These are phyloP conservation scores for Podila clonocystis DNA, from an alignment of 192 early-diverging fungal genomes.

Conservation along the genomic window DNA sequence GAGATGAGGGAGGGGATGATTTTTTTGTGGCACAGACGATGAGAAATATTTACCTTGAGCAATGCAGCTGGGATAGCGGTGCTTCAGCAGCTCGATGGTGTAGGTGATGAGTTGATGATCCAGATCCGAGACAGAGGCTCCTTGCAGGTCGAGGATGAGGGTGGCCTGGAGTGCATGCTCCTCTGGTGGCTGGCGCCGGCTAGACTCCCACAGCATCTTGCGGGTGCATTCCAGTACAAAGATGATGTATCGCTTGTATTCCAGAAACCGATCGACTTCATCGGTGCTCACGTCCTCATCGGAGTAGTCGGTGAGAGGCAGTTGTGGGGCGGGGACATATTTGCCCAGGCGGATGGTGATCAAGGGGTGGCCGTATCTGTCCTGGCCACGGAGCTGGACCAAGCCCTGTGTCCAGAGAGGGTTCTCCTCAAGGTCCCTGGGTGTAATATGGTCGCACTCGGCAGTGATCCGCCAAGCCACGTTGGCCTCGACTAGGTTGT, in stretches of 20 bases:
- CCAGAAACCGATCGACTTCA: conserved; percentile 30
- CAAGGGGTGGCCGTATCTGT: conserved; percentile 44
- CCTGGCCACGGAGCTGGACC: conserved; percentile 35
- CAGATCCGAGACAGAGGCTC: conserved; percentile 45
- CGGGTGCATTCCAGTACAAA: conserved; percentile 51
- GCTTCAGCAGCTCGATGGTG: conserved; percentile 45
- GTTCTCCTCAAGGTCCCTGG: conserved; percentile 26
- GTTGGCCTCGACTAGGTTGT: conserved; percentile 41
- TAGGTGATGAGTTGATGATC: conserved; percentile 46
- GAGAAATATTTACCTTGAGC: conserved; percentile 29
- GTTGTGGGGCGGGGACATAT: conserved; percentile 37
- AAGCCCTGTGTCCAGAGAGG: conserved; percentile 39
- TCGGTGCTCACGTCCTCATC: conserved; percentile 3
- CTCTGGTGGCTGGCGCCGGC: conserved; percentile 35
- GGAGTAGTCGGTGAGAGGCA: conserved; percentile 2
- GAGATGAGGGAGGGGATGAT: not conserved
- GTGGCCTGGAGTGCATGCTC: conserved; percentile 44
- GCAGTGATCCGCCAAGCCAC: conserved; percentile 32
- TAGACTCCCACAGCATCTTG: conserved; percentile 48
- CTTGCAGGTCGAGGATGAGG: conserved; percentile 44
- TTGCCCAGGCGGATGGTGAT: conserved; percentile 44
- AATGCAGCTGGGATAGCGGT: conserved; percentile 49
- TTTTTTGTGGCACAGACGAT: too few relatives aligned
- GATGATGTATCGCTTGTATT: conserved; percentile 47
- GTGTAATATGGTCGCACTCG: conserved; percentile 32